Conservation (phyloP, 306 rosid species). For the Biancaea sappan region DNA sequence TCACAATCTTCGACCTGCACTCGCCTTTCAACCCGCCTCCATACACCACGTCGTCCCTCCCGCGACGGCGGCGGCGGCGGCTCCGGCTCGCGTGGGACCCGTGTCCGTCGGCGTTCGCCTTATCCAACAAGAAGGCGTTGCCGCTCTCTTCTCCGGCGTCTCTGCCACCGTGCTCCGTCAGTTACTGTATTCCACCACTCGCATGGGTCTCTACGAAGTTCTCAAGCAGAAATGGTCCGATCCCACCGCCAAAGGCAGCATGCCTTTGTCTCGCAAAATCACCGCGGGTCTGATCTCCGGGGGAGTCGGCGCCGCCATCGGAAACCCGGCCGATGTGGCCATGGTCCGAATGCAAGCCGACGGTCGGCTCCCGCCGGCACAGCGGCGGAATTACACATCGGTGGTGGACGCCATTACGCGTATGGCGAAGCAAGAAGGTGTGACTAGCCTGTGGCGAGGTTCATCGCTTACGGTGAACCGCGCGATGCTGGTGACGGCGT, state of each 20-base stretch:
- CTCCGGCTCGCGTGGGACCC: constrained; percentile 50
- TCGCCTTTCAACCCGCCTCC: constrained; percentile 45
- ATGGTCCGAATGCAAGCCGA: constrained; percentile 89
- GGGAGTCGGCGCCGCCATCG: constrained; percentile 58
- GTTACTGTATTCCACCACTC: constrained; percentile 74
- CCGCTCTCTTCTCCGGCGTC: constrained; percentile 70
- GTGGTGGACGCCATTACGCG: constrained; percentile 65
- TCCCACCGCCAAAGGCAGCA: constrained; percentile 42
- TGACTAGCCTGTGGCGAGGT: constrained; percentile 74
- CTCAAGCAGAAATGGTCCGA: constrained; percentile 71
- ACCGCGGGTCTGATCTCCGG: constrained; percentile 73
- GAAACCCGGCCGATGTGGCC: constrained; percentile 80
- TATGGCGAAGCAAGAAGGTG: constrained; percentile 64
- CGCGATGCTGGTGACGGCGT: constrained; percentile 83
- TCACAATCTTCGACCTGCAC: constrained; percentile 54
- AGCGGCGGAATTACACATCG: constrained; percentile 71
- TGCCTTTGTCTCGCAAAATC: constrained; percentile 54
- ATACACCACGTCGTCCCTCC: constrained; percentile 39
- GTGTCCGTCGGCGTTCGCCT: constrained; percentile 57
- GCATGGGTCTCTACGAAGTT: constrained; percentile 79
- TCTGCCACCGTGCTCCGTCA: constrained; percentile 87
- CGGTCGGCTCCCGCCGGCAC: constrained; percentile 64
- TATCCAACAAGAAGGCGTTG: constrained; percentile 67
- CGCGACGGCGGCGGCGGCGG: neutral
- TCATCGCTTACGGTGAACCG: constrained; percentile 77